These are phyloP conservation scores for Albugo laibachii DNA, from an alignment of 352 stramenopile genomes.

Conservation along the genomic window DNA sequence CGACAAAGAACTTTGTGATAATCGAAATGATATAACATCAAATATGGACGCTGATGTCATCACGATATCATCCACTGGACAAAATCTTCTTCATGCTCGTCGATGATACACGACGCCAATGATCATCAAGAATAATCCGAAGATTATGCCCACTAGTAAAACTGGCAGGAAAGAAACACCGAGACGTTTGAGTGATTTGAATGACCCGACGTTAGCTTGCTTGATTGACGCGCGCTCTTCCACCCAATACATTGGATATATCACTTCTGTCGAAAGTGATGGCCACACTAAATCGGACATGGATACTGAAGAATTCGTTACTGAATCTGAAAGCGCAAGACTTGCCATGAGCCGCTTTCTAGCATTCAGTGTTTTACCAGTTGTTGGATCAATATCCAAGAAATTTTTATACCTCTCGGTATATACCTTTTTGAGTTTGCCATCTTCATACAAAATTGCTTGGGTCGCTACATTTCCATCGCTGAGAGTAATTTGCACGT, in stretches of 20 bases:
- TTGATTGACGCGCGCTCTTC: conserved; percentile 25
- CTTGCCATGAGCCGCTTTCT: conserved; percentile 37
- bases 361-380: conserved; percentile 47
- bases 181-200: conserved; percentile 22
- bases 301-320: conserved; percentile 11
- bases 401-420: conserved; percentile 25
- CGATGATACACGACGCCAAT: neutral
- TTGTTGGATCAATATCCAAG: conserved; percentile 47
- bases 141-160: conserved; percentile 20
- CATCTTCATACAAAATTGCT: conserved; percentile 24
- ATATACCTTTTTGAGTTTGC: conserved; percentile 23
- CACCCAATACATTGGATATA: conserved; percentile 37
- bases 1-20: conserved; percentile 16
- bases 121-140: neutral
- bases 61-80: neutral
- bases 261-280: conserved; percentile 23
- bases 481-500: conserved; percentile 31
- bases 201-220: conserved; percentile 17
- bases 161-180: conserved; percentile 29
- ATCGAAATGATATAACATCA: too few species aligned
- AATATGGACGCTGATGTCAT: neutral
- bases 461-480: conserved; percentile 22
- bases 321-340: conserved; percentile 26
- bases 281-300: conserved; percentile 53
- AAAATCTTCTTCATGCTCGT: neutral